Conservation (phyloP, 2,329 filamentous ascomycete species). For the Aspergillus awamori region DNA sequence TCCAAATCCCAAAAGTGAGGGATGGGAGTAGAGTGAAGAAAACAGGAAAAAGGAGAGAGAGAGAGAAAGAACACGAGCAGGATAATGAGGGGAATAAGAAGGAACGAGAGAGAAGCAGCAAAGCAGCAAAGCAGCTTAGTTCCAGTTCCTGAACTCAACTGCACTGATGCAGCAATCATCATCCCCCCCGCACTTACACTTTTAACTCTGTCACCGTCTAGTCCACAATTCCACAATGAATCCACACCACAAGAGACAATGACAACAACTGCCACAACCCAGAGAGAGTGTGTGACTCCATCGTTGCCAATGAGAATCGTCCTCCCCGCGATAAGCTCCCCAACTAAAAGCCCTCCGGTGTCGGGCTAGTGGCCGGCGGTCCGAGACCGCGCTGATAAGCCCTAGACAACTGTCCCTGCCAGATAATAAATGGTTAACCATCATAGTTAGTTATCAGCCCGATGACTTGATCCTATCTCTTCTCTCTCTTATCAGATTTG, state of each 20-base stretch:
- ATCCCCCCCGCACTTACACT: neutral
- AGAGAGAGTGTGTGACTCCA: neutral
- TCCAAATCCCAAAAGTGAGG: neutral
- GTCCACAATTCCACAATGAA: neutral
- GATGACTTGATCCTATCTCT: no score
- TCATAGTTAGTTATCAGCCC: no score
- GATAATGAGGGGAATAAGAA: constrained; percentile 1
- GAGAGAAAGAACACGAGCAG: neutral
- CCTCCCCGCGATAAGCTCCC: constrained; percentile 7
- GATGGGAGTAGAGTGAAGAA: neutral
- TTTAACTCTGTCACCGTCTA: neutral
- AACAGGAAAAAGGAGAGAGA: neutral
- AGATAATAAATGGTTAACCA: no score
- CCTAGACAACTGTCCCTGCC: no score
- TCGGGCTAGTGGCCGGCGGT: constrained; percentile 9
- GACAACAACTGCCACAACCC: neutral
- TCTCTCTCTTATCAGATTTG: no score
- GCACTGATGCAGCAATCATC: no score
- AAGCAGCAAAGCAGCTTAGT: neutral
- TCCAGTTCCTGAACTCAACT: neutral
- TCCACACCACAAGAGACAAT: neutral
- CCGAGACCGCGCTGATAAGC: constrained; percentile 14
- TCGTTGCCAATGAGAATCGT: neutral
- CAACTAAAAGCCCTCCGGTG: constrained; percentile 1
- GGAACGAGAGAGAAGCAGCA: neutral